phyloP scores from a whole-genome alignment of 257 asterid genomes.

The Asclepias syriaca region DNA sequence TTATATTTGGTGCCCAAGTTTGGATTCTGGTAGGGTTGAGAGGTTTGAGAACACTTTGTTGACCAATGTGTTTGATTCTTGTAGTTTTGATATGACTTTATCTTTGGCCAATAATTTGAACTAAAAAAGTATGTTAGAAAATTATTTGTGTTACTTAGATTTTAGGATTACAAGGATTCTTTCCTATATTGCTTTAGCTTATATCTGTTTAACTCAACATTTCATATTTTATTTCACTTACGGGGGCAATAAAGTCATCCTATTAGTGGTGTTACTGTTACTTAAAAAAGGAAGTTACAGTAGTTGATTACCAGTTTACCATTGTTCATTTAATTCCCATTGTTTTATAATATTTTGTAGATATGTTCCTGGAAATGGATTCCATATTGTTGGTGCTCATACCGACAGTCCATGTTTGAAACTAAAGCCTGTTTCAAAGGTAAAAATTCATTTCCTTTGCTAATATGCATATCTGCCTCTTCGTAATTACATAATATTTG shows the following conservation, averaged over 20 bases:
- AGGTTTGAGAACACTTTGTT: neutral
- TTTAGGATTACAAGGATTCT: neutral
- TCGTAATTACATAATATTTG: neutral
- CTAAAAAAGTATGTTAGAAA: neutral
- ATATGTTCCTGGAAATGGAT: constrained; percentile 80
- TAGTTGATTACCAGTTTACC: neutral
- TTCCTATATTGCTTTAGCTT: neutral
- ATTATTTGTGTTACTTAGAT: neutral
- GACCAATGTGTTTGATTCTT: neutral
- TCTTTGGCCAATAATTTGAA: neutral
- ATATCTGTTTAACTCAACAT: neutral
- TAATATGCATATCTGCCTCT: neutral
- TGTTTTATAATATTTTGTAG: constrained; percentile 29
- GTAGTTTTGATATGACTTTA: neutral
- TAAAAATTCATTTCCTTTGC: constrained; percentile 13
- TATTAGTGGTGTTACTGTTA: neutral
- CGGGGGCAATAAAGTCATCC: neutral
- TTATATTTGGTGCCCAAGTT: neutral
- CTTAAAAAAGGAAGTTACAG: neutral
- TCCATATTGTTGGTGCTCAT: constrained; percentile 87
- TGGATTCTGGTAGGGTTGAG: neutral
- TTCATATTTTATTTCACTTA: neutral
- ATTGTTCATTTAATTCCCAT: neutral
- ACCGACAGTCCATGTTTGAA: constrained; percentile 94
- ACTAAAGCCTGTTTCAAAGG: constrained; percentile 83